Base-by-base conservation (phyloP, 768 basidiomycete species). In the Phaeolepiota aurea region DNA sequence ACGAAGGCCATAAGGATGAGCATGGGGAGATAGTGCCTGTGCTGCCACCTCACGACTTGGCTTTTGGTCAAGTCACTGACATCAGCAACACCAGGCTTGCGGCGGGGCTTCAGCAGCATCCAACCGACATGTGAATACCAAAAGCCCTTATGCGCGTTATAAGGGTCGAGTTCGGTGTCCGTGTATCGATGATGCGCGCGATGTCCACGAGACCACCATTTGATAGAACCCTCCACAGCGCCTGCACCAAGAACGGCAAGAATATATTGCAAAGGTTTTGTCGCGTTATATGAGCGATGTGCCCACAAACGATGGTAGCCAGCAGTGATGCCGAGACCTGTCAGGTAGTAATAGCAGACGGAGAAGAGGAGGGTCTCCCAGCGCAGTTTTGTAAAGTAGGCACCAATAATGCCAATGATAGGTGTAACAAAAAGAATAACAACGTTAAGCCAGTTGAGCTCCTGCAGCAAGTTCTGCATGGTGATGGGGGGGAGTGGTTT, bases 251-350 rank as follows among this genome's bases (percentile, higher is more conserved):
- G 74, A 14, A 86, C 53, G 18, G 92, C 88, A 36, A 97, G 77
- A 48, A 76, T 64, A 55, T 90, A 96, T 58, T 97, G 83, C 10
- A 98, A 65, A 12, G 87, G 82, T 44, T 72, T 72, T 3, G 85
- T 81, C 25, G 94, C 96, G 56, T 96, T 97, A 62, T 94, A 99
- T 0, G 88, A 74, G 42, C 96, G 79, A 56, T 99, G 96, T 7
- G 96, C 88, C 92, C 93, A 99, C 0, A 98, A 74, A 43, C 96
- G 81, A 55, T 99, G 96, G 64, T 98, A 99, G 9, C 96, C 94
- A 7, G 87, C 88, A 0, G 88, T 91, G 44, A 92, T 89, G 18
- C 88, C 90, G 12, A 94, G 72, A 25, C 92, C 94, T 5, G 64
- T 65, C 20, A 65, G 51, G 46, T 51, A 63, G 49, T 64, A 65